phyloP scores from a whole-genome alignment of 805 yeast genomes.

The Nakazawaea populi region DNA sequence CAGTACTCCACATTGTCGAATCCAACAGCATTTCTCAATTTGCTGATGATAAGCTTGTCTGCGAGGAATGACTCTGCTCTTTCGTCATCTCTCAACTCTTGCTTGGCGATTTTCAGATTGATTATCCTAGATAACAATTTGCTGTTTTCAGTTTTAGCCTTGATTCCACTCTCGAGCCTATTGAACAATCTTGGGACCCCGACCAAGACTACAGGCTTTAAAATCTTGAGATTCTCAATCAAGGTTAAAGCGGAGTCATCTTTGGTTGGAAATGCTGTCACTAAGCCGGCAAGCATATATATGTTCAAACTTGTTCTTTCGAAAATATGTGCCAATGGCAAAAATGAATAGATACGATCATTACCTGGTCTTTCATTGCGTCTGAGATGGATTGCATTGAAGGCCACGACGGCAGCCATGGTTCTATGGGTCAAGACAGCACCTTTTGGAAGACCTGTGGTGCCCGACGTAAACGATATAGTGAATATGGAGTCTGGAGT shows the following conservation, averaged over 20 bases:
- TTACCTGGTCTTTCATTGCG: background rate
- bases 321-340: constrained; percentile 15
- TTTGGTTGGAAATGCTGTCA: constrained; percentile 48
- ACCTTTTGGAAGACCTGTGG: constrained; percentile 81
- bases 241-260: constrained; percentile 42
- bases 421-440: constrained; percentile 59
- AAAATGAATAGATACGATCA: constrained; percentile 6
- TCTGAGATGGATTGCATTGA: constrained; percentile 9
- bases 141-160: constrained; percentile 33
- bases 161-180: constrained; percentile 55
- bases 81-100: constrained; percentile 11
- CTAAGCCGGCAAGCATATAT: constrained; percentile 7
- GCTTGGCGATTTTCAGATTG: constrained; percentile 9
- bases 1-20: constrained; percentile 34
- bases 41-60: constrained; percentile 33
- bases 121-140: constrained; percentile 5
- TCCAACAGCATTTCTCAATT: constrained; percentile 39
- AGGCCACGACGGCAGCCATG: constrained; percentile 32
- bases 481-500: constrained; percentile 29
- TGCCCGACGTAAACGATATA: constrained; percentile 53
- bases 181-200: constrained; percentile 63
- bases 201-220: constrained; percentile 48
- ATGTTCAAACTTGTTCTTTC: constrained; percentile 13
- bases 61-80: constrained; percentile 16
- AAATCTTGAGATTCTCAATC: constrained; percentile 50